phyloP scores from a whole-genome alignment of 306 rosid species.

The Quercus bicolor region DNA sequence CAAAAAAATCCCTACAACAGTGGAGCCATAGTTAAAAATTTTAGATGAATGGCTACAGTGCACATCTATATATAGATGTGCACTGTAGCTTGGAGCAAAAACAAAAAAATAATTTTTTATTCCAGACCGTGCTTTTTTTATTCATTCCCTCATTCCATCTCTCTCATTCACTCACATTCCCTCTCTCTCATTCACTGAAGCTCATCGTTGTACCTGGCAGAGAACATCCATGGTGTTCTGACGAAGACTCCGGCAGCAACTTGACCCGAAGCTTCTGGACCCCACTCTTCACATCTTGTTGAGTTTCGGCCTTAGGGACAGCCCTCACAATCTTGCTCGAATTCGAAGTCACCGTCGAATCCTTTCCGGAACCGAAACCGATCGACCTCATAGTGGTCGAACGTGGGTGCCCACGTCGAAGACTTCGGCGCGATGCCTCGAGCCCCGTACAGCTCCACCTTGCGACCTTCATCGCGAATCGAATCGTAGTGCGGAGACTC shows the following conservation, averaged over 20 bases:
- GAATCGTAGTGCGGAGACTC: conserved; percentile 35
- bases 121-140: no score
- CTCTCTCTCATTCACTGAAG: no score
- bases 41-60: no score
- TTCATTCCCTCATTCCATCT: no score
- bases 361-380: conserved; percentile 43
- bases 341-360: conserved; percentile 37
- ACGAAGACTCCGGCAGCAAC: conserved; percentile 77
- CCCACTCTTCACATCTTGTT: conserved; percentile 56
- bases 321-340: conserved; percentile 72
- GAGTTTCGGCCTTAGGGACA: conserved; percentile 71
- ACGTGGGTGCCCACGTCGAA: conserved; percentile 50
- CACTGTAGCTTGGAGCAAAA: no score
- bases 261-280: conserved; percentile 88
- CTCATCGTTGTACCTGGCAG: conserved; percentile 54
- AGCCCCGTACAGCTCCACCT: conserved; percentile 83
- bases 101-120: no score
- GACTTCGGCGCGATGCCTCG: conserved; percentile 87
- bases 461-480: conserved; percentile 61
- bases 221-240: conserved; percentile 84
- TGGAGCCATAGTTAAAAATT: no score
- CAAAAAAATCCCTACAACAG: no score
- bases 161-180: no score
- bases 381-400: conserved; percentile 87
- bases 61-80: no score